Conservation (phyloP, 805 yeast species). For the Candida broadrunensis region DNA sequence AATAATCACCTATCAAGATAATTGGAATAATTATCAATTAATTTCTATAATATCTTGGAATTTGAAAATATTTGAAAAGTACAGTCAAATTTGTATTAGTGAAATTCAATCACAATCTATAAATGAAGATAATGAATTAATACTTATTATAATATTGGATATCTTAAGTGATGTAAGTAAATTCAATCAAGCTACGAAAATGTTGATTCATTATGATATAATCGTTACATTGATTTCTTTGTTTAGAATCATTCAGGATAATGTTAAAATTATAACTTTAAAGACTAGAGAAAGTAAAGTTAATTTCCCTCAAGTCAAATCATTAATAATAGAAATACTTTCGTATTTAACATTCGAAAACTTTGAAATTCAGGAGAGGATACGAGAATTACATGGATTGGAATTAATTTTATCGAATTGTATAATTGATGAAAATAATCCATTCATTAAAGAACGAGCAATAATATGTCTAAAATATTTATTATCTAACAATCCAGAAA, state of each 20-base stretch:
- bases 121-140: slow-evolving; percentile 10
- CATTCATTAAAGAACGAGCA: slow-evolving; percentile 80
- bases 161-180: slow-evolving; percentile 40
- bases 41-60: slow-evolving; percentile 42
- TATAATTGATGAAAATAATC: slow-evolving; percentile 83
- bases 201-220: slow-evolving; percentile 38
- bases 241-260: slow-evolving; percentile 39
- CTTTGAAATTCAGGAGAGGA: slow-evolving; percentile 58
- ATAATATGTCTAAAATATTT: slow-evolving; percentile 74
- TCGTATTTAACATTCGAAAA: slow-evolving; percentile 54
- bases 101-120: slow-evolving; percentile 9
- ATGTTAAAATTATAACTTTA: slow-evolving; percentile 31
- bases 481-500: slow-evolving; percentile 58
- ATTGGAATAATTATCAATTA: slow-evolving; percentile 39
- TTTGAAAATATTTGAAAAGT: slow-evolving; percentile 21
- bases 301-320: slow-evolving; percentile 62
- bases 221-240: slow-evolving; percentile 32
- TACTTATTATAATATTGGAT: slow-evolving; percentile 31
- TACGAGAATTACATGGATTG: slow-evolving; percentile 65
- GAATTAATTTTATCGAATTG: slow-evolving; percentile 76
- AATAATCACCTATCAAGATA: slow-evolving; percentile 33
- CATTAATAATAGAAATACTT: slow-evolving; percentile 63
- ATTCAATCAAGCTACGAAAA: slow-evolving; percentile 37
- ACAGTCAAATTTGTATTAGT: slow-evolving; percentile 11
- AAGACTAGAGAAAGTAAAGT: slow-evolving; percentile 12